Evolutionary conservation across 1,284 basidiomycete species (phyloP), one percentile per base, ranked within the genome.

Genomic region (Ceratobasidium sp.): DNA sequence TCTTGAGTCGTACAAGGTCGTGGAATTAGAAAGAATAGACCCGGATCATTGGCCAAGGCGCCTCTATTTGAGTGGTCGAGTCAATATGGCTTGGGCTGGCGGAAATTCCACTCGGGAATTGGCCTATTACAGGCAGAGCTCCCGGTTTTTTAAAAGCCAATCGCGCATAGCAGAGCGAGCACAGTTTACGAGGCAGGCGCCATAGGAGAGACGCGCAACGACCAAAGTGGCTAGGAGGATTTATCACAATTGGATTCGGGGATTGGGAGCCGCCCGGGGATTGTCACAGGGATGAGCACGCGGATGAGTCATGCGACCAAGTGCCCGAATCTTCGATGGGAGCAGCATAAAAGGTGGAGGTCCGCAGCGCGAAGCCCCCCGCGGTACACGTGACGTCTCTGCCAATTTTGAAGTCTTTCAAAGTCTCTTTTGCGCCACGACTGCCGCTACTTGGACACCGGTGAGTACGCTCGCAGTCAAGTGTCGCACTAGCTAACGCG

Each of bases 361-460:
- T 6, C 29, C n/a, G n/a, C 25, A 25, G 32, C n/a, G 25, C 44
- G 32, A 37, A 37, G 43, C n/a, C 43, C 51, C 66, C 66, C 66
- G 11, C 46, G 49, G 49, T 43, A 32, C 66, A 69, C 66, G 66
- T 69, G 66, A 69, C 66, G 13, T n/a, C 32, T n/a, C 49, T 19
- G 37, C 22, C 32, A 69, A 69, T 69, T 69, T 69, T 69, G 66
- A 69, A 56, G 51, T 54, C 66, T 62, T 40, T 61, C 19, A 19
- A 15, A 37, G 57, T 34, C 57, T 61, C 17, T 6, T 61, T 34
- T 43, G 66, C 66, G 66, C 66, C 66, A 69, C 66, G 51, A 69
- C 66, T 69, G 11, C 13, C 51, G n/a, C n/a, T n/a, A 2, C 15
- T 32, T 22, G n/a, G 29, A 34, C 46, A 34, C 32, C 19, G 25